Conservation (phyloP, 1,139 yeast genomes). For the Suhomyces bolitotheri region DNA sequence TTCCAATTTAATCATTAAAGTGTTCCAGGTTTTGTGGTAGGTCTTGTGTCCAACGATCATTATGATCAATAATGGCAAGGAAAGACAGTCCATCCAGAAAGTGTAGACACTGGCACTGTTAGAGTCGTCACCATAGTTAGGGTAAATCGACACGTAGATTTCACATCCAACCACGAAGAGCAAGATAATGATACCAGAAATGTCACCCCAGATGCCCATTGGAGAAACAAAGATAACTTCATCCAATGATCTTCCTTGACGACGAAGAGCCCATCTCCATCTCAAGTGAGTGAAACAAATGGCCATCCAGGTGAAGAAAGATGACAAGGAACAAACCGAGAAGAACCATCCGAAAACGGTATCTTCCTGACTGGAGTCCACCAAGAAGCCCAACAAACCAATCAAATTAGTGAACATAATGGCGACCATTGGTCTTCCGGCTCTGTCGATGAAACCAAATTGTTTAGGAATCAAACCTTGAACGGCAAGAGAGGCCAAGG, state of each 20-base stretch:
- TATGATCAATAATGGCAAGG: slow-evolving; percentile 48
- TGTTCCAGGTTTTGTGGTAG: slow-evolving; percentile 21
- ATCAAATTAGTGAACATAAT: slow-evolving; percentile 49
- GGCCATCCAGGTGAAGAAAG: slow-evolving; percentile 60
- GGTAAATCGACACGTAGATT: slow-evolving; percentile 48
- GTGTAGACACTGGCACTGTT: slow-evolving; percentile 27
- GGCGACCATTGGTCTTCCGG: slow-evolving; percentile 59
- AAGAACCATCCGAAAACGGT: slow-evolving; percentile 65
- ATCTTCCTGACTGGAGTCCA: slow-evolving; percentile 47
- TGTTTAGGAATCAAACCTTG: slow-evolving; percentile 46
- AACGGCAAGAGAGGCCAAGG: slow-evolving; percentile 54
- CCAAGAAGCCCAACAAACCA: slow-evolving; percentile 66
- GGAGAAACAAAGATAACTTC: slow-evolving; percentile 52
- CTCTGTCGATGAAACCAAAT: slow-evolving; percentile 55
- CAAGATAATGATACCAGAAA: slow-evolving; percentile 43
- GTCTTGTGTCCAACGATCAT: slow-evolving; percentile 32
- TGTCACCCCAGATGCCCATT: slow-evolving; percentile 50
- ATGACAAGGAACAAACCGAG: slow-evolving; percentile 62
- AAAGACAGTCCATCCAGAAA: slow-evolving; percentile 51
- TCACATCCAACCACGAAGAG: slow-evolving; percentile 46
- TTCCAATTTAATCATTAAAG: slow-evolving; percentile 36
- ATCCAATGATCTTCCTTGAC: slow-evolving; percentile 44
- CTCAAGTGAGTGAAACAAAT: slow-evolving; percentile 52
- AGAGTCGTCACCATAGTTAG: slow-evolving; percentile 30
- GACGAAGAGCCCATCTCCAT: slow-evolving; percentile 50